Evolutionary conservation across 441 rosid genomes (phyloP), one percentile per base, ranked within the genome.

Genomic region (Caryocar brasiliense): DNA sequence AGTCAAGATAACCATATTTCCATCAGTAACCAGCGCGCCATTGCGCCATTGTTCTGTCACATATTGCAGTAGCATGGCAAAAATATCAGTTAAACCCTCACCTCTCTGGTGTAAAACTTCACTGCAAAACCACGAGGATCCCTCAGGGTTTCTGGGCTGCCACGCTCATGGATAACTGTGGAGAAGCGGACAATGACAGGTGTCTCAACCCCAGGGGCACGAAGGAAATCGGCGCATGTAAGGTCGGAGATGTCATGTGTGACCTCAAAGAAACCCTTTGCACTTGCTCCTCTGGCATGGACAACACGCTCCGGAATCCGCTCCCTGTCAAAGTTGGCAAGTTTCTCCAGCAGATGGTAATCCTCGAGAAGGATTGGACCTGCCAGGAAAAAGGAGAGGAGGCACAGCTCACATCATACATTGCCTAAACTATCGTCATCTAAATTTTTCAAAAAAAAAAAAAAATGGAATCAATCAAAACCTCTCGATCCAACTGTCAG

Each of bases 111-210:
- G 77, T 92, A 92, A 44, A 88, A 92, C 81, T 92, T 92, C 40
- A 85, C 94, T 2, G 98, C 98, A 61, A 92, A 92, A 55, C 98
- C 98, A 50, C 98, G 89, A 58, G 97, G 97, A 40, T 92, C 98
- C 70, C 97, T 85, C 4, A 92, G 63, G 58, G 98, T 92, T 74
- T 92, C 96, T 14, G 94, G 96, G 59, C 96, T 87, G 62, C 94
- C 96, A 51, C 94, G 91, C 61, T 87, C 94, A 52, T 87, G 96
- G 67, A 87, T 75, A 3, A 84, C 94, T 40, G 96, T 87, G 4
- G 96, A 87, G 81, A 87, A 87, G 25, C 96, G 94, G 35, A 83
- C 90, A 42, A 88, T 85, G 24, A 92, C 87, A 54, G 95, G 95
- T 3, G 98, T 92, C 79, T 92, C 97, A 60, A 76, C 95, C 35